These are phyloP conservation scores for Astrocystis sublimbata DNA, from an alignment of 495 filamentous ascomycete genomes.

Conservation along the genomic window DNA sequence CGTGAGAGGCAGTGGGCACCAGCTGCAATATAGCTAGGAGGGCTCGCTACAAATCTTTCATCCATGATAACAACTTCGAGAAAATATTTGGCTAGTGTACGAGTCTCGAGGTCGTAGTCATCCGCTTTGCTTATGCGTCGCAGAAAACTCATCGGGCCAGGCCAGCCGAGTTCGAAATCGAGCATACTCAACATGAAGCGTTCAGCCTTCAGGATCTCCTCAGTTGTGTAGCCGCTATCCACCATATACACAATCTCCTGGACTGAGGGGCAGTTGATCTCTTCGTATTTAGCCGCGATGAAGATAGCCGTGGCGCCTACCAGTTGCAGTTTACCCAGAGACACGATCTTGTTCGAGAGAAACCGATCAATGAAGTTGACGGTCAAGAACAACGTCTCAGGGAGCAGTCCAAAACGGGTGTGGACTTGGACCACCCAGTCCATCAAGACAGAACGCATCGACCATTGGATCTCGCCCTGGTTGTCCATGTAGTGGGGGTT, in stretches of 20 bases:
- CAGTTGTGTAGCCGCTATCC: slow-evolving; percentile 80
- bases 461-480: slow-evolving; percentile 98
- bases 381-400: slow-evolving; percentile 90
- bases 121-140: slow-evolving; percentile 97
- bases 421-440: slow-evolving; percentile 98
- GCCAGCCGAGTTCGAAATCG: slow-evolving; percentile 92
- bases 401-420: slow-evolving; percentile 82
- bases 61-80: slow-evolving; percentile 97
- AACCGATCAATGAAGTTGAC: slow-evolving; percentile 98
- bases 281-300: slow-evolving; percentile 96
- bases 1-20: slow-evolving; percentile 94
- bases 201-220: slow-evolving; percentile 96
- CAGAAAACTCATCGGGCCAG: slow-evolving; percentile 97
- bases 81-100: slow-evolving; percentile 97
- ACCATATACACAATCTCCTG: slow-evolving; percentile 99
- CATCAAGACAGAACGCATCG: slow-evolving; percentile 95
- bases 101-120: slow-evolving; percentile 93
- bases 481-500: slow-evolving; percentile 94
- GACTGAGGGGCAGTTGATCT: slow-evolving; percentile 94
- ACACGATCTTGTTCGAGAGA: slow-evolving; percentile 90
- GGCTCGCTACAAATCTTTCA: slow-evolving; percentile 89
- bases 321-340: slow-evolving; percentile 89
- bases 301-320: slow-evolving; percentile 96
- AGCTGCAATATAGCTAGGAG: slow-evolving; percentile 86
- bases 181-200: slow-evolving; percentile 97